A percentile compares a stretch with the other conserved stretches of the same genome.
Evolutionary conservation across 768 basidiomycete genomes (phyloP).

Genomic region (Cubamyces sp.): DNA sequence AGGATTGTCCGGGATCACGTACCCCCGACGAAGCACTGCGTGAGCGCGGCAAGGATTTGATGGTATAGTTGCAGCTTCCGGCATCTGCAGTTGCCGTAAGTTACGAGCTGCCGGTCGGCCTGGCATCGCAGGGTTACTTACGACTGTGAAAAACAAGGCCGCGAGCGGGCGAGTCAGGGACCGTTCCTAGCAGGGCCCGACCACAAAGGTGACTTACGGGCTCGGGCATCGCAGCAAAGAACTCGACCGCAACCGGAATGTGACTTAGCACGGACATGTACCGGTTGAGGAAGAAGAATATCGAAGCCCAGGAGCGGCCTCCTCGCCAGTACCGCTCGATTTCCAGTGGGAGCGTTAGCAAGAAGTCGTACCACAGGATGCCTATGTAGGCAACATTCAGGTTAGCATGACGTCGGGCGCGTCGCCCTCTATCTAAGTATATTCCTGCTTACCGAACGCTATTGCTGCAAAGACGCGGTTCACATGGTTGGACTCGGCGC

Average conservation of each 20-base stretch:
- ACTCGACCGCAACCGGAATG: conserved; percentile 13
- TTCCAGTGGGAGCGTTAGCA: conserved; percentile 10
- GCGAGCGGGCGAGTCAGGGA: too few species aligned
- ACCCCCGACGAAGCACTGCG: conserved; percentile 6
- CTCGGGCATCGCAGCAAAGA: conserved; percentile 10
- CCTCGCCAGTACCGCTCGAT: conserved; percentile 16
- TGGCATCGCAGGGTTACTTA: background rate
- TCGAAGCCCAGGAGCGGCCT: conserved; percentile 7
- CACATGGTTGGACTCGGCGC: conserved; percentile 12
- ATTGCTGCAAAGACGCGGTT: conserved; percentile 6
- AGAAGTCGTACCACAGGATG: conserved; percentile 11
- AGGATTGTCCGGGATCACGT: background rate
- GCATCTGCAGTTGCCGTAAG: background rate
- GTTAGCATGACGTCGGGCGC: background rate
- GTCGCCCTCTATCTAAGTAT: background rate
- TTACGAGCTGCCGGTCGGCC: background rate
- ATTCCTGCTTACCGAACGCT: conserved; percentile 1
- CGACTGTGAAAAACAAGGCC: background rate
- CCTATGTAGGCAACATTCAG: background rate
- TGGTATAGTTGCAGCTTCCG: conserved; percentile 10
- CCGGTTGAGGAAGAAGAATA: conserved; percentile 14
- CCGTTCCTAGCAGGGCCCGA: too few species aligned
- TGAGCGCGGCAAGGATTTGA: conserved; percentile 11
- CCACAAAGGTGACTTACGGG: background rate
- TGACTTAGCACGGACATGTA: conserved; percentile 16